Conservation (phyloP, 257 asterid genomes). For the Lycium ferocissimum region DNA sequence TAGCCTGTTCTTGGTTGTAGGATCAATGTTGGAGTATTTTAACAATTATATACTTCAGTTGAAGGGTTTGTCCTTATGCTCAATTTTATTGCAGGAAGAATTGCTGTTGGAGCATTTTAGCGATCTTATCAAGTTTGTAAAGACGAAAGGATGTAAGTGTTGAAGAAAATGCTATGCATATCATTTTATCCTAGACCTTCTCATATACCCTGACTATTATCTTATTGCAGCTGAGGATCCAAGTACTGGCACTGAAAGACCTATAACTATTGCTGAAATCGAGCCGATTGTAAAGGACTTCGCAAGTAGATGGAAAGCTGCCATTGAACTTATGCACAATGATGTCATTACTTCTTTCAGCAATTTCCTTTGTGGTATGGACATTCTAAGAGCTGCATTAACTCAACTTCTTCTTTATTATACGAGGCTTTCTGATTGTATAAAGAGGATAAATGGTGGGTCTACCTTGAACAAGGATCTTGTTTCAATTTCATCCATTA, state of each 20-base stretch:
- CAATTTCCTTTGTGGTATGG: slow-evolving; percentile 94
- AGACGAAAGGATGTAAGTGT: slow-evolving; percentile 81
- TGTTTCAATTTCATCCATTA: slow-evolving; percentile 86
- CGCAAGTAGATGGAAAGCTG: slow-evolving; percentile 88
- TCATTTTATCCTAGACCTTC: not conserved
- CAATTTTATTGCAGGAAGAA: slow-evolving; percentile 70
- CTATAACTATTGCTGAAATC: slow-evolving; percentile 68
- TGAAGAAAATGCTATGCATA: slow-evolving; percentile 23
- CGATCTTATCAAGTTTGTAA: slow-evolving; percentile 86
- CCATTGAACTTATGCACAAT: slow-evolving; percentile 94
- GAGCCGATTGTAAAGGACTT: slow-evolving; percentile 93
- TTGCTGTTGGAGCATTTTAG: slow-evolving; percentile 82
- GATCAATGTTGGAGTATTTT: too few relatives aligned
- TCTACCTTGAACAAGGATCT: slow-evolving; percentile 88
- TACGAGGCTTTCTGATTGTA: slow-evolving; percentile 89
- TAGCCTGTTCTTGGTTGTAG: not conserved
- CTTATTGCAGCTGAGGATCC: slow-evolving; percentile 74
- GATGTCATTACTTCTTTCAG: slow-evolving; percentile 89
- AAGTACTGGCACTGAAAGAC: slow-evolving; percentile 59
- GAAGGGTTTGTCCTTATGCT: not conserved
- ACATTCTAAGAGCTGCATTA: slow-evolving; percentile 88
- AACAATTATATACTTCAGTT: not conserved
- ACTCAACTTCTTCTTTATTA: slow-evolving; percentile 90
- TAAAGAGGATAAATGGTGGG: slow-evolving; percentile 77
- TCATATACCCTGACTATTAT: slow-evolving; percentile 28